These are phyloP conservation scores for Acer negundo DNA, from an alignment of 345 rosid species.

Conservation along the genomic window DNA sequence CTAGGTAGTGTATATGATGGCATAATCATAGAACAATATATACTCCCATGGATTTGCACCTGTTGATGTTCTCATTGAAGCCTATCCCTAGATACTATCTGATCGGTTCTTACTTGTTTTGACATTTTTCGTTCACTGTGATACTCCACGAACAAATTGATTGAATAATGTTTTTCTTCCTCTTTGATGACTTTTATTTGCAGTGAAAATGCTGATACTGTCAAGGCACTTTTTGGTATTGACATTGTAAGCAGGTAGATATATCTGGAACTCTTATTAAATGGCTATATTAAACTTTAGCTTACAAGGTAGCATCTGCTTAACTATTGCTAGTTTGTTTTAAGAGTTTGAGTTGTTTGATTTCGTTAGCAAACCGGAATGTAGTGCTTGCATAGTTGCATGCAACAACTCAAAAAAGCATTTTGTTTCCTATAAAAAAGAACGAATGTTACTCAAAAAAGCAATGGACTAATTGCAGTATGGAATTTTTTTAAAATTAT, in stretches of 20 bases:
- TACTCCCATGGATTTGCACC: not conserved
- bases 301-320: not conserved
- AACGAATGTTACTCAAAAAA: not conserved
- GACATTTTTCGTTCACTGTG: not conserved
- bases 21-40: constrained; percentile 1
- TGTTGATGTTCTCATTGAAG: not conserved
- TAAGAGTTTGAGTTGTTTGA: not conserved
- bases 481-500: not conserved
- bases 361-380: not conserved
- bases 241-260: constrained; percentile 85
- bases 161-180: constrained; percentile 5
- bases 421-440: not conserved
- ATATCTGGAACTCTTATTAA: not conserved
- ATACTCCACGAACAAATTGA: not conserved
- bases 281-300: not conserved
- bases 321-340: not conserved
- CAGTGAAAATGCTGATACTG: constrained; percentile 71
- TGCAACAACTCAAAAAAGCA: not conserved
- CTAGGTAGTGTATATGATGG: constrained; percentile 39
- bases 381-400: not conserved
- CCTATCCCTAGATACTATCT: not conserved
- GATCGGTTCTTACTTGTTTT: not conserved
- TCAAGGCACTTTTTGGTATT: constrained; percentile 82
- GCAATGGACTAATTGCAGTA: not conserved
- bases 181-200: constrained; percentile 13